Base-by-base conservation (phyloP, 164 flowering plant species). In the Vitis riparia region DNA sequence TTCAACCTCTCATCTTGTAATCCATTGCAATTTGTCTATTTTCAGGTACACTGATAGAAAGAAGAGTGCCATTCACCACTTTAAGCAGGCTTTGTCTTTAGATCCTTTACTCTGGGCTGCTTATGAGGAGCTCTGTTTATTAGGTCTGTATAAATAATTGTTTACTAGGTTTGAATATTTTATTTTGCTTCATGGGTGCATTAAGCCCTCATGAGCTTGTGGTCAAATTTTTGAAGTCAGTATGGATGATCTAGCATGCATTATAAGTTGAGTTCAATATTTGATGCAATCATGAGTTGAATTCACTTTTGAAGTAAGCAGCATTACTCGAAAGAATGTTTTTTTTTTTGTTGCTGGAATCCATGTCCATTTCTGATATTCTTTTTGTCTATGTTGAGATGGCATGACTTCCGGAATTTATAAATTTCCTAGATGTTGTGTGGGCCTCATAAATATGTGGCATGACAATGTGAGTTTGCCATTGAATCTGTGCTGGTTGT, bases 71-170 rank as follows among this genome's bases (percentile, higher is more conserved):
- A 76, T 92, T 49, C 83, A 85, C 74, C 99, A 93, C 73, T 92
- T 92, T 74, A 91, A 87, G 86, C 91, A 84, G 83, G 98, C 99
- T 56, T 82, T 96, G 65, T 85, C 86, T 49, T 62, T 92, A 51
- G 97, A 96, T 81, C 99, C 99, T 66, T 83, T 93, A 66, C 75
- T 93, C 27, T 96, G 99, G 99, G 85, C 84, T 78, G 99, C 98
- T 68, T 96, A 91, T 83, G 97, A 96, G 79, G 99, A 96, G 73
- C 85, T 96, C 6, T 96, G 98, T 74, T 68, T 84, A 17, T 79
- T 96, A 85, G 99, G 99, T 92, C 16, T 75, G 93, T 76, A 62
- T 14, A 51, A 32, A 68, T 4, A 57, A 66, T 9, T 37, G 44
- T 37, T 5, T 37, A 5, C 44, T 37, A 37, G 44, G 44, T 37